Base-by-base conservation (phyloP, 768 basidiomycete species). In the Leccinellum luteum region DNA sequence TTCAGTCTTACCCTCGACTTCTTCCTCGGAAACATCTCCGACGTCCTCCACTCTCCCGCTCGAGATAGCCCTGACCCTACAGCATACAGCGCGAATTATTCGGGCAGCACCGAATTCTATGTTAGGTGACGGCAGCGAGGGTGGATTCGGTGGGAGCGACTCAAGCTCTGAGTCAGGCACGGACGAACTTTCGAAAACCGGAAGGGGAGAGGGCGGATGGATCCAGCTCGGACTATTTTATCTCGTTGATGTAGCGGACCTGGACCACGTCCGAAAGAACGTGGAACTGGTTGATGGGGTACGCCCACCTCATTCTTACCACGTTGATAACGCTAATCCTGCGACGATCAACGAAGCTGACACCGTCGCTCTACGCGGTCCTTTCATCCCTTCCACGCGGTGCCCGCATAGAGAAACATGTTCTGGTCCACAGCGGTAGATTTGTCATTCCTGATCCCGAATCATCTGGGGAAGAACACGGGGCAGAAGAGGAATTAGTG, bases 331-430 rank as follows among this genome's bases (percentile, higher is more conserved):
- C 4, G 32, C 56, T 60, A 2, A 66, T 19, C 38, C 19, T 30
- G 27, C 38, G 52, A 53, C 21, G 19, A 50, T 31, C 1, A 49
- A 50, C 41, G 28, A 48, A 65, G 57, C 58, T 65, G 48, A 69
- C 68, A 8, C 76, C 79, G 6, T 81, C 81, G 0, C 71, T 94
- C 7, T 89, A 88, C 64, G 64, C 86, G 0, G 80, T 77, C 3
- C 80, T 90, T 6, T 80, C 83, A 54, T 77, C 80, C 35, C 75
- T 94, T 8, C 92, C 92, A 0, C 90, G 88, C 64, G 79, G 76
- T 54, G 92, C 90, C 1, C 69, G 82, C 32, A 65, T 92, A 12
- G 92, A 94, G 69, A 91, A 90, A 63, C 91, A 93, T 66, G 83
- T 86, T 2, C 60, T 90, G 7, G 67, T 85, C 12, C 89, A 92